These are phyloP conservation scores for Ophiostoma tasmaniense DNA, from an alignment of 2,329 filamentous ascomycete genomes.

Conservation along the genomic window DNA sequence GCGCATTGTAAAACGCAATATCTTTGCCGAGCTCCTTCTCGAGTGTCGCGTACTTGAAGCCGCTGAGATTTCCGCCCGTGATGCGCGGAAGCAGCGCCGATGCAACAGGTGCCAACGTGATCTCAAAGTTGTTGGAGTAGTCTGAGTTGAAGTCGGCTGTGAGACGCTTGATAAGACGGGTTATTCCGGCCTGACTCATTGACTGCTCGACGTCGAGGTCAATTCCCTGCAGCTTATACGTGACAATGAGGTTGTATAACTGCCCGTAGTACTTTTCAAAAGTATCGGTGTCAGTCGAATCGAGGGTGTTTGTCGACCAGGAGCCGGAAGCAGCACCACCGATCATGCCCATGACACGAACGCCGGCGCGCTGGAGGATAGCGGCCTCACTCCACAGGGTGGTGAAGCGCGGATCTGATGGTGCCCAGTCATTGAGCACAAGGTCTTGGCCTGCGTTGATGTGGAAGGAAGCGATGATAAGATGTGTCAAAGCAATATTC, in stretches of 20 bases:
- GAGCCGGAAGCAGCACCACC: constrained; percentile 75
- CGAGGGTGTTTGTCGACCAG: constrained; percentile 48
- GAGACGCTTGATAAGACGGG: constrained; percentile 53
- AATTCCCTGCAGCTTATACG: constrained; percentile 52
- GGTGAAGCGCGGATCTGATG: constrained; percentile 56
- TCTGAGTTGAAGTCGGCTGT: constrained; percentile 46
- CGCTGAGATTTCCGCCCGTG: constrained; percentile 60
- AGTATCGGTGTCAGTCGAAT: constrained; percentile 33
- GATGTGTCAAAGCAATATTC: constrained; percentile 56
- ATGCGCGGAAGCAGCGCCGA: constrained; percentile 54
- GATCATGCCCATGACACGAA: constrained; percentile 79
- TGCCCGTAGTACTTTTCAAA: constrained; percentile 66
- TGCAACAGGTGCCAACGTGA: constrained; percentile 71
- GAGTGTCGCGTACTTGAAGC: constrained; percentile 59
- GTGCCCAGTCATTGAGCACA: constrained; percentile 66
- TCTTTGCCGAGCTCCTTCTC: constrained; percentile 43
- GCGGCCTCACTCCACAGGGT: constrained; percentile 72
- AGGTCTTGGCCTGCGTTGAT: constrained; percentile 50
- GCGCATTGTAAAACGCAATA: constrained; percentile 78
- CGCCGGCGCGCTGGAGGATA: constrained; percentile 60
- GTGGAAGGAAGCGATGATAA: constrained; percentile 82
- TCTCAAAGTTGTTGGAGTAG: constrained; percentile 44
- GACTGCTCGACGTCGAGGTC: constrained; percentile 69
- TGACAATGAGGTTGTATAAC: constrained; percentile 51
- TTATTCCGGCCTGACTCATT: constrained; percentile 57